These are phyloP conservation scores for Dothistroma septosporum DNA, from an alignment of 2,329 filamentous ascomycete genomes.

Conservation along the genomic window DNA sequence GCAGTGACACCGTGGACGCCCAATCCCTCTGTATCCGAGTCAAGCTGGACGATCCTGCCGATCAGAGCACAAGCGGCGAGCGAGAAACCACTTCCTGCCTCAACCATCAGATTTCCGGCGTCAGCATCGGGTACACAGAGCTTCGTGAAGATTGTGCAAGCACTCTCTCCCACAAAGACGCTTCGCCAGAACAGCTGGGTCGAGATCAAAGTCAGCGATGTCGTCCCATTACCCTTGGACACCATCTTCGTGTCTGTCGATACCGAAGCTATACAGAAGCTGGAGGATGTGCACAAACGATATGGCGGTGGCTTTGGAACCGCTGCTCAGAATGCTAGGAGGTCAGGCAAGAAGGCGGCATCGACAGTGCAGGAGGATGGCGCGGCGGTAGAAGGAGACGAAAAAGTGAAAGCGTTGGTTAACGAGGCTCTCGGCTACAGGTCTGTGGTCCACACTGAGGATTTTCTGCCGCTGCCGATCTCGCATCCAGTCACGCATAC, in stretches of 20 bases:
- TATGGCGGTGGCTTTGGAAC: slow-evolving; percentile 63
- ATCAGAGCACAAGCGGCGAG: slow-evolving; percentile 47
- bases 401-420: slow-evolving; percentile 42
- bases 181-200: slow-evolving; percentile 70
- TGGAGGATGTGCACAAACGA: slow-evolving; percentile 77
- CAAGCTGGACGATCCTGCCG: slow-evolving; percentile 83
- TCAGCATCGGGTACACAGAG: slow-evolving; percentile 70
- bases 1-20: slow-evolving; percentile 73
- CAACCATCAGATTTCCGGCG: slow-evolving; percentile 74
- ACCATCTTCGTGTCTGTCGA: slow-evolving; percentile 85
- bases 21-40: slow-evolving; percentile 52
- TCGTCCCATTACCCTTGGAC: slow-evolving; percentile 73
- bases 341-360: slow-evolving; percentile 22
- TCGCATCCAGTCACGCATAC: slow-evolving; percentile 83
- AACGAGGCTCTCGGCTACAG: slow-evolving; percentile 69
- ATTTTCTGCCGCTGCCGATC: slow-evolving; percentile 74
- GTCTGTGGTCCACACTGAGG: slow-evolving; percentile 76
- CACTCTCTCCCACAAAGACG: slow-evolving; percentile 68
- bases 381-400: slow-evolving; percentile 16
- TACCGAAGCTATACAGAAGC: slow-evolving; percentile 69
- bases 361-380: slow-evolving; percentile 16
- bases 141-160: slow-evolving; percentile 70
- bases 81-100: slow-evolving; percentile 63
- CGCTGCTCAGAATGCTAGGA: slow-evolving; percentile 20
- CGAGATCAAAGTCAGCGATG: slow-evolving; percentile 78